Percentiles rank a stretch among this genome's conserved stretches.
These are phyloP conservation scores for Fomitopsis pulvina DNA, from an alignment of 768 basidiomycete genomes.

Conservation along the genomic window DNA sequence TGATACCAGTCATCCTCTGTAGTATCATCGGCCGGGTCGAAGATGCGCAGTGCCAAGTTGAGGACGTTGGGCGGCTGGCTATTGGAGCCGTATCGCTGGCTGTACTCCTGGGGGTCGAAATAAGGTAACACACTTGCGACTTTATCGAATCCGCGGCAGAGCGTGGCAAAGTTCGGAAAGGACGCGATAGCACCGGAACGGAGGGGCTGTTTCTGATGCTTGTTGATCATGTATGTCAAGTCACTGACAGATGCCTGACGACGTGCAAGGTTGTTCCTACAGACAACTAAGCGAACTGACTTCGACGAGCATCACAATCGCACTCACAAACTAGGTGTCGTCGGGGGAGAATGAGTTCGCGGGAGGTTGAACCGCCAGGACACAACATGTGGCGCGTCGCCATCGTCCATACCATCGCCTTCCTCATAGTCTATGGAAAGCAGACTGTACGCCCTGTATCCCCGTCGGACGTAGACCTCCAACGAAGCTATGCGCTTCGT, in stretches of 20 bases:
- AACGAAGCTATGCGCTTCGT: slow-evolving; percentile 64
- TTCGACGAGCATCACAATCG: background rate
- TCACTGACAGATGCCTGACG: slow-evolving; percentile 94
- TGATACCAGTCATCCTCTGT: slow-evolving; percentile 72
- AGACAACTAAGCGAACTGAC: background rate
- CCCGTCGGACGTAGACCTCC: slow-evolving; percentile 93
- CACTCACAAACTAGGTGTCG: slow-evolving; percentile 52
- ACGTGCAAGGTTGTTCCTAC: slow-evolving; percentile 28
- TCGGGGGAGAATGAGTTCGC: slow-evolving; percentile 78
- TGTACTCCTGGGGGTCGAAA: slow-evolving; percentile 67
- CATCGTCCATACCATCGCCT: slow-evolving; percentile 79
- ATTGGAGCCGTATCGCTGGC: slow-evolving; percentile 65
- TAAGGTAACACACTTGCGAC: slow-evolving; percentile 67
- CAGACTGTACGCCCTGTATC: slow-evolving; percentile 89
- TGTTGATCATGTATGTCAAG: slow-evolving; percentile 85
- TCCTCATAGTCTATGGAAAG: slow-evolving; percentile 94
- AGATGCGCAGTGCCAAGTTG: slow-evolving; percentile 88
- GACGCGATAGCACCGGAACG: slow-evolving; percentile 91
- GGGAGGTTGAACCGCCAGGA: slow-evolving; percentile 97
- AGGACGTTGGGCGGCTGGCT: slow-evolving; percentile 86
- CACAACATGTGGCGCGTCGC: slow-evolving; percentile 71
- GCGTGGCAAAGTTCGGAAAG: slow-evolving; percentile 67
- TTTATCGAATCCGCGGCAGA: slow-evolving; percentile 68
- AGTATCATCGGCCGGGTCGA: slow-evolving; percentile 74
- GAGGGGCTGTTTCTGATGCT: slow-evolving; percentile 81